Evolutionary conservation across 257 asterid species (phyloP).

Genomic region (Petunia secreta): DNA sequence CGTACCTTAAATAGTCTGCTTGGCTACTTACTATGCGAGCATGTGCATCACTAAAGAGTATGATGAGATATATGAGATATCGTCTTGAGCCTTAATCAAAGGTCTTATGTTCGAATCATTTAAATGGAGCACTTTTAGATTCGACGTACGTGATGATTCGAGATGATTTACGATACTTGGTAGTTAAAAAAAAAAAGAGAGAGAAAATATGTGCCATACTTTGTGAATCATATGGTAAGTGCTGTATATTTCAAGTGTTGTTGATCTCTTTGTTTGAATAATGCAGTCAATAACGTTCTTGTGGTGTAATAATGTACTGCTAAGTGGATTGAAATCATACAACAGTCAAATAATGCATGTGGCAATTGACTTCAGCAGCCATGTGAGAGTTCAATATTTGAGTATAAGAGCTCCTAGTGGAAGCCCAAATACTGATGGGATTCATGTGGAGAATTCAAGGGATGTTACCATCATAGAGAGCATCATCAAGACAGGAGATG

Average conservation of each 20-base stretch:
- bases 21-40: no score
- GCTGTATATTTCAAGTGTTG: background rate
- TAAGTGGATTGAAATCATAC: constrained; percentile 52
- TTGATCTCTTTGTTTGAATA: background rate
- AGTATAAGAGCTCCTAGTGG: constrained; percentile 51
- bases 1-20: no score
- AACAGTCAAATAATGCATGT: constrained; percentile 64
- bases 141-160: no score
- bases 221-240: background rate
- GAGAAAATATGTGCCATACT: background rate
- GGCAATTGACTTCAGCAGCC: constrained; percentile 62
- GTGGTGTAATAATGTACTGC: constrained; percentile 49
- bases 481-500: constrained; percentile 59
- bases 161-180: no score
- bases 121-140: no score
- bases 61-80: no score
- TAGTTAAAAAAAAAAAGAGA: no score
- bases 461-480: constrained; percentile 46
- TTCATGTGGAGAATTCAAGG: constrained; percentile 57
- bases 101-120: no score
- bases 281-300: constrained; percentile 66
- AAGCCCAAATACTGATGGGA: constrained; percentile 72
- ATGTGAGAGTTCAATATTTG: constrained; percentile 52
- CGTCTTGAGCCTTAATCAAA: no score
- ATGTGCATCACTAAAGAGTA: no score